These are phyloP conservation scores for Backusella liffmaniae DNA, from an alignment of 192 early-diverging fungal species.

Conservation along the genomic window DNA sequence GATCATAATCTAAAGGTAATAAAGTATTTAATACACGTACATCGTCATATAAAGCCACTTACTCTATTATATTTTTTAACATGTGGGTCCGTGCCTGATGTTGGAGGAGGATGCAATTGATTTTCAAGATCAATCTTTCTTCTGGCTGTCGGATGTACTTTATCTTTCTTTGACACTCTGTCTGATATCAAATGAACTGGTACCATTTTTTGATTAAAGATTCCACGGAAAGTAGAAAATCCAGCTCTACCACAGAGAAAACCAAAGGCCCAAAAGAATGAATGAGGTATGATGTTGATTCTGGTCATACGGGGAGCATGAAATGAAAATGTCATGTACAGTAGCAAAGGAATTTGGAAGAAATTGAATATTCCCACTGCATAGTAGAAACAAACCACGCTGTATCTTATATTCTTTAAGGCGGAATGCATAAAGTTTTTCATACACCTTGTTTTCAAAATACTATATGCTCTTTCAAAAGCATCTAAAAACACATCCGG, in stretches of 20 bases:
- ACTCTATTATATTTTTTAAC: conserved; percentile 19
- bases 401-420: conserved; percentile 23
- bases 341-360: conserved; percentile 10
- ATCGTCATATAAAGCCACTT: background rate
- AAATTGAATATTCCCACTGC: background rate
- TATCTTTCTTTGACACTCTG: background rate
- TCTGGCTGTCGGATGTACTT: background rate
- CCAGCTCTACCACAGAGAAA: conserved; percentile 17
- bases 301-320: conserved; percentile 15
- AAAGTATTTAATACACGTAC: background rate
- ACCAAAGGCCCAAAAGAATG: background rate
- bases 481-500: conserved; percentile 17
- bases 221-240: conserved; percentile 13
- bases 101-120: background rate
- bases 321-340: conserved; percentile 10
- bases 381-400: conserved; percentile 15
- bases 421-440: conserved; percentile 18
- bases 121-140: conserved; percentile 8
- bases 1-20: conserved; percentile 10
- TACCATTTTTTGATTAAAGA: background rate
- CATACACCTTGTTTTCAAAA: conserved; percentile 15
- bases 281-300: conserved; percentile 7
- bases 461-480: background rate
- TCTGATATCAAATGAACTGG: conserved; percentile 16
- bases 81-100: conserved; percentile 10